Evolutionary conservation across 2,329 filamentous ascomycete genomes (phyloP).

Genomic region (Thelonectria blattea): DNA sequence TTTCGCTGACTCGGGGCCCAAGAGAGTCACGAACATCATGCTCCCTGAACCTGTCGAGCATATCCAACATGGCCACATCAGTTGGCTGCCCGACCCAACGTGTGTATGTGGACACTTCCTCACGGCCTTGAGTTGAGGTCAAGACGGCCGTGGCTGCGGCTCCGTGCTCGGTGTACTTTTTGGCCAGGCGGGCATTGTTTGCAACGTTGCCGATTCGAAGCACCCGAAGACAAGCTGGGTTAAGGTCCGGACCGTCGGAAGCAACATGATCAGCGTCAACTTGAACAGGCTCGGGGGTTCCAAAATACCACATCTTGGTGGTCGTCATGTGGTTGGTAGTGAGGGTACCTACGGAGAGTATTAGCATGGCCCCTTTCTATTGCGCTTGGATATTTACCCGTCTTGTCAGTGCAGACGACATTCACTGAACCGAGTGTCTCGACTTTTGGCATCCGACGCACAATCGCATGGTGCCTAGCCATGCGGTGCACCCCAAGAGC

Average conservation of each 20-base stretch:
- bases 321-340: constrained; percentile 99
- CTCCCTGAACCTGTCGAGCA: constrained; percentile 89
- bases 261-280: constrained; percentile 62
- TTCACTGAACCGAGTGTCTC: constrained; percentile 98
- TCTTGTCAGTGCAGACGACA: constrained; percentile 99
- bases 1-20: constrained; percentile 82
- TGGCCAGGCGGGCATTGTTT: constrained; percentile 86
- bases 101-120: constrained; percentile 70
- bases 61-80: constrained; percentile 94
- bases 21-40: constrained; percentile 89
- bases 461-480: constrained; percentile 94
- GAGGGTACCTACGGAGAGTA: constrained; percentile 69
- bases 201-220: constrained; percentile 94
- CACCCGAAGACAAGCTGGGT: constrained; percentile 78
- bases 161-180: constrained; percentile 70
- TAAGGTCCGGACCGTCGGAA: constrained; percentile 61
- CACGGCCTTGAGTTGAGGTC: constrained; percentile 76
- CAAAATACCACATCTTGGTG: constrained; percentile 95
- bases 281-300: constrained; percentile 60
- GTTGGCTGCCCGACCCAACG: constrained; percentile 97
- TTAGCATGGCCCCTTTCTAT: constrained; percentile 23
- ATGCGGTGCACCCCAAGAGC: constrained; percentile 95
- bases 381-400: constrained; percentile 56
- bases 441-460: constrained; percentile 93
- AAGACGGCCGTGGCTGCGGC: constrained; percentile 76